phyloP scores from a whole-genome alignment of 208 protist genomes.

The Trypanosoma scelopori region DNA sequence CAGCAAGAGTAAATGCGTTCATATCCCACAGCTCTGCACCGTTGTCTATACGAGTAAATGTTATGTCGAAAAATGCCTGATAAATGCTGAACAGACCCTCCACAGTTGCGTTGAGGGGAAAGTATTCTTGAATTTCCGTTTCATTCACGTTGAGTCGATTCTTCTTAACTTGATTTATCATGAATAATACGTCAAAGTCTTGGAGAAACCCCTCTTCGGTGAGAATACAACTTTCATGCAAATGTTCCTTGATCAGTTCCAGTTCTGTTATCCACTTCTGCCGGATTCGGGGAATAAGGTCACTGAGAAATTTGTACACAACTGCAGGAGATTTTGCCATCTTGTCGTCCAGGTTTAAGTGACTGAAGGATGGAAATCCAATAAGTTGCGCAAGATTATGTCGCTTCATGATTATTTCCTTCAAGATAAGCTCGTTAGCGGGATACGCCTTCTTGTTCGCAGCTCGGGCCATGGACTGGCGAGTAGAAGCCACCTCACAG shows the following conservation, averaged over 20 bases:
- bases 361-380: constrained; percentile 69
- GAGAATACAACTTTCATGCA: constrained; percentile 71
- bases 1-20: constrained; percentile 66
- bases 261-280: constrained; percentile 72
- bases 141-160: constrained; percentile 82
- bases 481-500: constrained; percentile 78
- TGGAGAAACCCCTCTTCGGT: constrained; percentile 57
- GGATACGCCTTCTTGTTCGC: constrained; percentile 81
- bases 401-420: constrained; percentile 67
- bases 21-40: constrained; percentile 70
- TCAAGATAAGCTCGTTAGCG: constrained; percentile 55
- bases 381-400: constrained; percentile 62
- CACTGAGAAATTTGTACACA: constrained; percentile 61
- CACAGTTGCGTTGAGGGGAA: constrained; percentile 78
- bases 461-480: constrained; percentile 45
- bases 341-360: constrained; percentile 73
- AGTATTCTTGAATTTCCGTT: constrained; percentile 84
- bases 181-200: constrained; percentile 78
- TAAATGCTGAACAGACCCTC: constrained; percentile 83
- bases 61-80: constrained; percentile 80
- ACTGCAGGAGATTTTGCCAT: constrained; percentile 78
- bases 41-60: constrained; percentile 69
- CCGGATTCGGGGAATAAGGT: constrained; percentile 66
- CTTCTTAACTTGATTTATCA: constrained; percentile 81
- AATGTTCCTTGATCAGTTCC: constrained; percentile 60